Conservation (phyloP, 169 alveolate species). For the Plasmodium knowlesi region DNA sequence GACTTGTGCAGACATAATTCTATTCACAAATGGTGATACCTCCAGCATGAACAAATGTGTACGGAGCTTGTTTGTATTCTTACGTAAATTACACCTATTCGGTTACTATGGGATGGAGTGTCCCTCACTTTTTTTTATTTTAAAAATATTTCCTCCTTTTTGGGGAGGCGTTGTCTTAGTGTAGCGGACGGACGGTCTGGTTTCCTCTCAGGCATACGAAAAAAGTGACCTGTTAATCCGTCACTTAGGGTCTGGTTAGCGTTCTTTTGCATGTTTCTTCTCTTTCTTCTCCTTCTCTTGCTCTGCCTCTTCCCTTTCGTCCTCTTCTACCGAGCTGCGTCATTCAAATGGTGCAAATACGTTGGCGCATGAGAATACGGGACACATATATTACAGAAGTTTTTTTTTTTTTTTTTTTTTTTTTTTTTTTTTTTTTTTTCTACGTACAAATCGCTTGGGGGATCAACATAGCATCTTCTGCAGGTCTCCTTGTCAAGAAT, state of each 20-base stretch:
- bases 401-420: neutral
- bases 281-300: neutral
- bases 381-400: neutral
- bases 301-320: neutral
- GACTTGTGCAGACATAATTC: neutral
- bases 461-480: slow-evolving; percentile 27
- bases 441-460: slow-evolving; percentile 36
- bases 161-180: neutral
- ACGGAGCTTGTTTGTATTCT: neutral
- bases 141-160: neutral
- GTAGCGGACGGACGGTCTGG: neutral
- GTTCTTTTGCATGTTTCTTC: neutral
- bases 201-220: neutral
- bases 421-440: slow-evolving; percentile 9
- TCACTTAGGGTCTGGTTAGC: neutral
- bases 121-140: neutral
- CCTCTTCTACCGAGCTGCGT: slow-evolving; percentile 20
- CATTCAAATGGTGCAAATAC: neutral
- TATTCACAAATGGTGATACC: neutral
- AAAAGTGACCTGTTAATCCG: neutral
- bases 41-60: neutral
- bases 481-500: neutral
- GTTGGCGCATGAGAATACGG: neutral
- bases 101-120: neutral
- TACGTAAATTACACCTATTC: neutral